phyloP scores from a whole-genome alignment of 768 basidiomycete species.

The Leccinum incarnatum region DNA sequence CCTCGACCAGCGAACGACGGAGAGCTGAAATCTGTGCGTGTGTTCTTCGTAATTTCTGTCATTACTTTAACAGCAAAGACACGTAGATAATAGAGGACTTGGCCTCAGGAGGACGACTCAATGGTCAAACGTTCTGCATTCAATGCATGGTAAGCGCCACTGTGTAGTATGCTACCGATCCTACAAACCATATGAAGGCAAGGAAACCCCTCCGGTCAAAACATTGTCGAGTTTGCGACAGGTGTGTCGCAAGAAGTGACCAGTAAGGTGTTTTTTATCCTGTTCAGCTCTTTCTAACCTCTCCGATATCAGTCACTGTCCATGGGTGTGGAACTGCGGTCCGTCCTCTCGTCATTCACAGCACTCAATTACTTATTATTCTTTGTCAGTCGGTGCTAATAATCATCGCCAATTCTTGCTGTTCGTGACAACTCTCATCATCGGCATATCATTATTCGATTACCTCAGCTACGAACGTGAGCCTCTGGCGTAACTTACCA shows the following conservation, averaged over 20 bases:
- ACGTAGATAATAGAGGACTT: constrained; percentile 84
- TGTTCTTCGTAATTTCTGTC: background rate
- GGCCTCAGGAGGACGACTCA: constrained; percentile 81
- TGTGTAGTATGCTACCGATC: background rate
- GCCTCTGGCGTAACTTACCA: constrained; percentile 27
- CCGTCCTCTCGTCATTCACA: constrained; percentile 28
- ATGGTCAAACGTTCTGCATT: constrained; percentile 96
- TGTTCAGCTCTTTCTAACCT: constrained; percentile 2
- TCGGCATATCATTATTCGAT: constrained; percentile 79
- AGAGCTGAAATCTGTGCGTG: constrained; percentile 80
- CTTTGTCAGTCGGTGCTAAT: constrained; percentile 69
- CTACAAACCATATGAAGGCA: constrained; percentile 42
- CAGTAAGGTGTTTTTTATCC: constrained; percentile 58
- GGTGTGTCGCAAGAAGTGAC: constrained; percentile 86
- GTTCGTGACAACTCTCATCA: constrained; percentile 85
- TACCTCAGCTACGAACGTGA: constrained; percentile 80
- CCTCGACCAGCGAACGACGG: constrained; percentile 78
- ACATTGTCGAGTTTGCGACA: constrained; percentile 90
- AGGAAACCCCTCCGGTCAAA: constrained; percentile 91
- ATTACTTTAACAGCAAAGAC: background rate
- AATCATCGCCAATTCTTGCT: constrained; percentile 96
- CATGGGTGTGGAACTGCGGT: constrained; percentile 99
- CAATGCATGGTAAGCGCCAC: constrained; percentile 74
- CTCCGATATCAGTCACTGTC: constrained; percentile 71
- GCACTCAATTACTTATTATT: constrained; percentile 5